Conservation (phyloP, 345 rosid genomes). For the Eucalyptus marginata region DNA sequence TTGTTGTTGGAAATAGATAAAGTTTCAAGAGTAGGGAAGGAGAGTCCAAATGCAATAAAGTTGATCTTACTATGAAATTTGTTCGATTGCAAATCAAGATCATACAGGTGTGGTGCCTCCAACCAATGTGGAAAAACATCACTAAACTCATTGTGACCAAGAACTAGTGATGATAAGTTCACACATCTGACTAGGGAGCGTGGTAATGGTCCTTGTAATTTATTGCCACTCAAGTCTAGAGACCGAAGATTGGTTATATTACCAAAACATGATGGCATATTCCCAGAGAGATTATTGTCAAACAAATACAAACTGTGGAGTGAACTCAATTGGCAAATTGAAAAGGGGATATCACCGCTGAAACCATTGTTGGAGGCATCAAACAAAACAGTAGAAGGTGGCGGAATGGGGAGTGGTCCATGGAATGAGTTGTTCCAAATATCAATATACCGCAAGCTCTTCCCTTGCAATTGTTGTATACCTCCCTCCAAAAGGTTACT, state of each 20-base stretch:
- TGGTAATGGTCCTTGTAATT: not conserved
- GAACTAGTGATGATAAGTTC: not conserved
- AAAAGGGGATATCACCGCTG: no score
- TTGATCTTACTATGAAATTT: not conserved
- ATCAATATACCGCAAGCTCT: no score
- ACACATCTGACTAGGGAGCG: not conserved
- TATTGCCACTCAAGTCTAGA: not conserved
- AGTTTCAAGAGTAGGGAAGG: not conserved
- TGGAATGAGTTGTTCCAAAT: no score
- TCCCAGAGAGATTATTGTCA: not conserved
- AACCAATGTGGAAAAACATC: not conserved
- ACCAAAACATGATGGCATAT: not conserved
- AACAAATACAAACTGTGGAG: no score
- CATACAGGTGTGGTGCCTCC: accelerated
- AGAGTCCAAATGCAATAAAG: not conserved
- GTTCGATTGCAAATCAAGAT: not conserved
- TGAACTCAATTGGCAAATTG: no score
- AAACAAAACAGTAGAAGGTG: no score
- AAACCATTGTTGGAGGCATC: no score
- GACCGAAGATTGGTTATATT: accelerated
- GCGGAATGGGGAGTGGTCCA: no score
- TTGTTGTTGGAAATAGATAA: not conserved
- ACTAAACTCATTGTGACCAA: accelerated
- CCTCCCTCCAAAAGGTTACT: not conserved
- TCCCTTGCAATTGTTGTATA: no score